Evolutionary conservation across 768 basidiomycete genomes (phyloP).

Genomic region (Megacollybia marginata): DNA sequence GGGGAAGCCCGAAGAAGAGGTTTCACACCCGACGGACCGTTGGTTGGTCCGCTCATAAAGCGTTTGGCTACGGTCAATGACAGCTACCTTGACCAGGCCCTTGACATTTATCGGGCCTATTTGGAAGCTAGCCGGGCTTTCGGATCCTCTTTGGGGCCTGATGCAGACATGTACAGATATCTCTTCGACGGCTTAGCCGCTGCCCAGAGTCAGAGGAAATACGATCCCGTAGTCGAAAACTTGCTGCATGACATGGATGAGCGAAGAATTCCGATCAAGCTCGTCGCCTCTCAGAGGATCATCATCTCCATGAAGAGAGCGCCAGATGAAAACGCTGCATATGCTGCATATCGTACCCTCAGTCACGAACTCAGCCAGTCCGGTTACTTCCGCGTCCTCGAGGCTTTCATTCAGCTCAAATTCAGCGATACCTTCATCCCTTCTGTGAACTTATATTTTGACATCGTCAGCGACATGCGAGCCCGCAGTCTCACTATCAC

Average conservation of each 20-base stretch:
- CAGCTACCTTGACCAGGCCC: constrained; percentile 41
- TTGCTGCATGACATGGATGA: constrained; percentile 63
- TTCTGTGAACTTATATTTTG: constrained; percentile 55
- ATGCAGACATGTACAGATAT: constrained; percentile 45
- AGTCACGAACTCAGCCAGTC: constrained; percentile 40
- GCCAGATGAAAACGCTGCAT: constrained; percentile 45
- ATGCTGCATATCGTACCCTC: constrained; percentile 48
- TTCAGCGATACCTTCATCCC: constrained; percentile 34
- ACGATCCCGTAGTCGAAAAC: constrained; percentile 36
- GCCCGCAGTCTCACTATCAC: constrained; percentile 50
- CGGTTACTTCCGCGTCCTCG: constrained; percentile 58
- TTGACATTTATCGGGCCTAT: constrained; percentile 46
- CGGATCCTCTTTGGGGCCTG: constrained; percentile 28
- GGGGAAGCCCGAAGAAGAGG: constrained; percentile 33
- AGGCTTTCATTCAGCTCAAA: constrained; percentile 52
- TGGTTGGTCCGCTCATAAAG: constrained; percentile 45
- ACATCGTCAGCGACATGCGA: constrained; percentile 78
- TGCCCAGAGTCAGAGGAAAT: constrained; percentile 36
- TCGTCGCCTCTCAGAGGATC: constrained; percentile 44
- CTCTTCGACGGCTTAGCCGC: constrained; percentile 42
- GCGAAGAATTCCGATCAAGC: constrained; percentile 36
- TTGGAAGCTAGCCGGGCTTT: constrained; percentile 22
- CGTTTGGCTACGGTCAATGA: constrained; percentile 41
- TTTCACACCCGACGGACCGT: constrained; percentile 37
- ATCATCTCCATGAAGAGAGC: constrained; percentile 61